Percentiles rank a stretch among this genome's conserved stretches.
phyloP scores from a whole-genome alignment of 306 rosid species.

The Ormosia semicastrata region DNA sequence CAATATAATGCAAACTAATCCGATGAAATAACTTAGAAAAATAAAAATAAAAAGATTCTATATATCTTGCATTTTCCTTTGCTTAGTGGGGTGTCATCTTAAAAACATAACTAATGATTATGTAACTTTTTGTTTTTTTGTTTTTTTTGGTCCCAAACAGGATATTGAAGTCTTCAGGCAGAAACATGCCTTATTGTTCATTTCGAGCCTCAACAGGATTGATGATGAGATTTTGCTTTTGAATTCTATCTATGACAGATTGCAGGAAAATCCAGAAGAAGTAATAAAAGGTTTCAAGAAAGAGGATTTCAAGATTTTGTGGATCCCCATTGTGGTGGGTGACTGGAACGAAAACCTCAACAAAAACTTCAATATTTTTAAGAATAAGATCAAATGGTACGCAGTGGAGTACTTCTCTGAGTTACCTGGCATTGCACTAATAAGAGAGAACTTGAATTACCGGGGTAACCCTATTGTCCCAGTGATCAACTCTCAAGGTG shows the following conservation, averaged over 20 bases:
- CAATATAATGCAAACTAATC: no score
- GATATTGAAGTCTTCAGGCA: constrained; percentile 22
- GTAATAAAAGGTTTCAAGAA: constrained; percentile 18
- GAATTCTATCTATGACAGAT: constrained; percentile 30
- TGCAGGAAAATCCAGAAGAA: constrained; percentile 22
- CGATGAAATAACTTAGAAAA: no score
- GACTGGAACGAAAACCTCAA: neutral
- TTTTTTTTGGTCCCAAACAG: constrained; percentile 24
- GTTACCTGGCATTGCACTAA: constrained; percentile 15
- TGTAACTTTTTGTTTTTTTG: neutral
- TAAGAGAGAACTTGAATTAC: constrained; percentile 26
- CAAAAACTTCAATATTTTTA: neutral
- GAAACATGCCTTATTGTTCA: constrained; percentile 31
- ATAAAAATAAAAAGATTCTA: neutral
- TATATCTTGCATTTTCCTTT: neutral
- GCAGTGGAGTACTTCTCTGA: constrained; percentile 17
- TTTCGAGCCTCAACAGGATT: constrained; percentile 29
- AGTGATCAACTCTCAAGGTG: constrained; percentile 9
- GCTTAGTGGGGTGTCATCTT: neutral
- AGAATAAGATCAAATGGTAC: constrained; percentile 27
- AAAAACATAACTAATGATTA: neutral
- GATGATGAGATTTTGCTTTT: constrained; percentile 39
- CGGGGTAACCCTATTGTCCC: constrained; percentile 22
- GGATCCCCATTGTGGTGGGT: constrained; percentile 36
- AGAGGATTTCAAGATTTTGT: constrained; percentile 38